Conservation (phyloP, 257 asterid genomes). For the Knoxia roxburghii region DNA sequence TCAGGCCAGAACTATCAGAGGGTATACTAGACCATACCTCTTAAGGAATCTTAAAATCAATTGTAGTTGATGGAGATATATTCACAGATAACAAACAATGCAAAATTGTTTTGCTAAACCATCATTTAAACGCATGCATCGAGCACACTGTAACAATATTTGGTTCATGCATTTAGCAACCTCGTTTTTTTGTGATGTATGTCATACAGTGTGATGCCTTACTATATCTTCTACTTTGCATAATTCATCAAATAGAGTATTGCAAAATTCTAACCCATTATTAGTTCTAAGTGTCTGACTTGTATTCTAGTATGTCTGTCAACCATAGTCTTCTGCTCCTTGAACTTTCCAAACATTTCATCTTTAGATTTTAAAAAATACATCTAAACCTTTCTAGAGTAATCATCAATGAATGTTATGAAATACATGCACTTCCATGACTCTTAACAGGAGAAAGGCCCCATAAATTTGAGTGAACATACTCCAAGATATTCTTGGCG, state of each 20-base stretch:
- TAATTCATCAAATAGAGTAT: not conserved
- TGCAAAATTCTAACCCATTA: too few species aligned
- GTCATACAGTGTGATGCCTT: slow-evolving; percentile 1
- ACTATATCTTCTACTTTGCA: not conserved
- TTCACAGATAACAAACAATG: slow-evolving; percentile 1
- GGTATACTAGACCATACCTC: not conserved
- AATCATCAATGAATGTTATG: too few species aligned
- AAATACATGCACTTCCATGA: too few species aligned
- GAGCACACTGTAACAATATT: not conserved
- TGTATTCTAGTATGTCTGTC: too few species aligned
- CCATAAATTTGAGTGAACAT: too few species aligned
- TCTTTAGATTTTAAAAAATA: too few species aligned
- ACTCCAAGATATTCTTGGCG: too few species aligned
- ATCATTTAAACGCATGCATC: not conserved
- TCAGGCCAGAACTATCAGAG: not conserved
- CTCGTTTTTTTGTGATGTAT: not conserved
- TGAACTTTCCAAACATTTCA: too few species aligned
- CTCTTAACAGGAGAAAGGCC: too few species aligned
- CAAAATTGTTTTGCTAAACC: not conserved
- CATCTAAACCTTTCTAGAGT: too few species aligned
- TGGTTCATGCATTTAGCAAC: slow-evolving; percentile 3
- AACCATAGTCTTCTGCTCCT: too few species aligned
- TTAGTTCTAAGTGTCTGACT: too few species aligned
- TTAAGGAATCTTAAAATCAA: slow-evolving; percentile 1
- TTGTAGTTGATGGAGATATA: not conserved